phyloP scores from a whole-genome alignment of 2,329 filamentous ascomycete species.

The Hypoxylon sp. region DNA sequence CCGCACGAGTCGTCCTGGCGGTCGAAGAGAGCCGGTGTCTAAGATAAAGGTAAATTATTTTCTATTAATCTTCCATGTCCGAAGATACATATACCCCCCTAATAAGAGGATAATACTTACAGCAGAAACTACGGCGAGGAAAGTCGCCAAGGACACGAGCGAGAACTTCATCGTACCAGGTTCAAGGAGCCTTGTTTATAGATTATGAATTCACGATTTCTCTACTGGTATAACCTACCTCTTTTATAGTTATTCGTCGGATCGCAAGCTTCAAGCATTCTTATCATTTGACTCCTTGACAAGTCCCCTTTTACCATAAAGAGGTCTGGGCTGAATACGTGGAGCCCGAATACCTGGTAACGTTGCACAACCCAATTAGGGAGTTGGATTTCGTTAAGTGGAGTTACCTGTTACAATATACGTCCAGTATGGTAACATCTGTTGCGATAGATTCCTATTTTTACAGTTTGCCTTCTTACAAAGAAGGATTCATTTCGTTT shows the following conservation, averaged over 20 bases:
- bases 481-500: background rate
- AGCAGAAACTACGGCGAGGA: constrained; percentile 3
- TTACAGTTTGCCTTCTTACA: background rate
- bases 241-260: background rate
- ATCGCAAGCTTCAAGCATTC: background rate
- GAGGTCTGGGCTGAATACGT: background rate
- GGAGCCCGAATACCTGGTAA: constrained; percentile 12
- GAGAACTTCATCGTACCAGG: constrained; percentile 4
- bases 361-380: constrained; percentile 14
- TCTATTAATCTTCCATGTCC: background rate
- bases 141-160: background rate
- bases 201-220: background rate
- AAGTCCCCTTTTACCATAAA: background rate
- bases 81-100: background rate
- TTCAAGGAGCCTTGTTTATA: background rate
- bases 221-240: background rate
- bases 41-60: background rate
- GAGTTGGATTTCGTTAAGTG: background rate
- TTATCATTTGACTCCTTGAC: background rate
- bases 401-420: background rate
- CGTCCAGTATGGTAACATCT: constrained; percentile 7
- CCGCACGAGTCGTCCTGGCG: constrained; percentile 6
- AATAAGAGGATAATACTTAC: constrained; percentile 1
- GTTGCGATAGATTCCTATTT: background rate
- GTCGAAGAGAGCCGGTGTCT: constrained; percentile 5